Evolutionary conservation across 1,284 basidiomycete genomes (phyloP).

Genomic region (Pseudozyma sp.): DNA sequence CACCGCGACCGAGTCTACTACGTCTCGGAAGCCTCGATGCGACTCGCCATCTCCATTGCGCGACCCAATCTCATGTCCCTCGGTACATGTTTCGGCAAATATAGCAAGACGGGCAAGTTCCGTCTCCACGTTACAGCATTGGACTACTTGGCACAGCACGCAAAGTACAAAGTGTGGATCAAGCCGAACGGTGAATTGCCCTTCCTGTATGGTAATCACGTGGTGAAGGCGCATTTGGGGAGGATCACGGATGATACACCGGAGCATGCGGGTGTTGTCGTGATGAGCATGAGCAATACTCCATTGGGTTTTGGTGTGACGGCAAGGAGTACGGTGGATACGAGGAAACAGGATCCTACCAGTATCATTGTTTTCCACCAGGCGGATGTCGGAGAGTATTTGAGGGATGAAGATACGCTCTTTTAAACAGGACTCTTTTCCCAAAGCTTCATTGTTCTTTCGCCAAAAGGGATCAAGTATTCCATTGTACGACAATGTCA

Average conservation of each 20-base stretch:
- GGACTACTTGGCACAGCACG: slow-evolving; percentile 94
- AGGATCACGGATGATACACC: slow-evolving; percentile 99
- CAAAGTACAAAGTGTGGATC: slow-evolving; percentile 99
- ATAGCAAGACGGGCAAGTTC: slow-evolving; percentile 97
- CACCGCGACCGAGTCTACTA: slow-evolving; percentile 69
- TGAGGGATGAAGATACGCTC: slow-evolving; percentile 66
- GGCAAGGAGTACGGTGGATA: slow-evolving; percentile 93
- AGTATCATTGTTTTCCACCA: slow-evolving; percentile 99
- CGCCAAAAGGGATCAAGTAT: no score
- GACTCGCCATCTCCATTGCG: slow-evolving; percentile 89
- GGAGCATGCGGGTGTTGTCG: slow-evolving; percentile 97
- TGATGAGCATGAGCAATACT: slow-evolving; percentile 93
- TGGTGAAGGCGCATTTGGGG: slow-evolving; percentile 98
- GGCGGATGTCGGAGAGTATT: slow-evolving; percentile 73
- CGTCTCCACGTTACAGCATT: slow-evolving; percentile 94
- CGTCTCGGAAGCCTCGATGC: slow-evolving; percentile 75
- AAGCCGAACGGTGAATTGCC: slow-evolving; percentile 99
- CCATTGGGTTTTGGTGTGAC: slow-evolving; percentile 92
- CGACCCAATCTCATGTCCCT: slow-evolving; percentile 91
- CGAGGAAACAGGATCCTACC: slow-evolving; percentile 96
- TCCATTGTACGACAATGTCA: no score
- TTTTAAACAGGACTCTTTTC: slow-evolving; percentile 42
- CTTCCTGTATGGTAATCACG: slow-evolving; percentile 98
- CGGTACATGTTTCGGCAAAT: slow-evolving; percentile 97
- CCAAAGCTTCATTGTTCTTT: no score